Conservation (phyloP, 2,329 filamentous ascomycete species). For the Chalaropsis thielavioides region DNA sequence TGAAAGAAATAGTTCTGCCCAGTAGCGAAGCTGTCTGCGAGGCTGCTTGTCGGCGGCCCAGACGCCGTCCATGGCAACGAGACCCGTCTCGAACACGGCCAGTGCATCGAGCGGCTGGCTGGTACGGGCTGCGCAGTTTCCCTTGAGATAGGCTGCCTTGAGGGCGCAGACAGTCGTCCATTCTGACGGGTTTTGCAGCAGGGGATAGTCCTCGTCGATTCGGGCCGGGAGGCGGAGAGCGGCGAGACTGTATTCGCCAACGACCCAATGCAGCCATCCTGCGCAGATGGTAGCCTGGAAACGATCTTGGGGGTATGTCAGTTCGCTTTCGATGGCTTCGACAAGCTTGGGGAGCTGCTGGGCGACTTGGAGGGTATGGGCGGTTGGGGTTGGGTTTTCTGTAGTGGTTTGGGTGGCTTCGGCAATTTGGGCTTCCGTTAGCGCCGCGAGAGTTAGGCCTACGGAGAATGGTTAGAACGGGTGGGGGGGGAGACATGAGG, state of each 20-base stretch:
- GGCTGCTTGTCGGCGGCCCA: conserved; percentile 35
- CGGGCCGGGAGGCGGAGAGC: conserved; percentile 47
- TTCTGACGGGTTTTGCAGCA: conserved; percentile 42
- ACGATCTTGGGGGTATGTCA: conserved; percentile 38
- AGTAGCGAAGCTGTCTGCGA: conserved; percentile 54
- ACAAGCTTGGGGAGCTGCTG: conserved; percentile 37
- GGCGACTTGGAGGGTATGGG: conserved; percentile 32
- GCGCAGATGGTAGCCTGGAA: conserved; percentile 74
- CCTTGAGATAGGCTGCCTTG: conserved; percentile 65
- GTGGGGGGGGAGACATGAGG: background rate
- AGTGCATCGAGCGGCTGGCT: conserved; percentile 44
- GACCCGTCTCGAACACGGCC: conserved; percentile 48
- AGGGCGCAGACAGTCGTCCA: conserved; percentile 76
- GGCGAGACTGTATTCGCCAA: conserved; percentile 53
- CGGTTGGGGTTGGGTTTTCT: conserved; percentile 31
- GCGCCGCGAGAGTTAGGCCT: conserved; percentile 58
- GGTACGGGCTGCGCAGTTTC: conserved; percentile 42
- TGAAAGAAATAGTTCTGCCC: conserved; percentile 65
- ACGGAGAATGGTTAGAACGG: conserved; percentile 18
- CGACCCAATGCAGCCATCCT: conserved; percentile 71
- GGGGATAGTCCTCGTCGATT: conserved; percentile 40
- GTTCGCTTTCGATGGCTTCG: conserved; percentile 44
- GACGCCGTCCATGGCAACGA: conserved; percentile 45
- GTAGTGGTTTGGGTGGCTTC: conserved; percentile 31
- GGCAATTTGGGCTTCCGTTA: conserved; percentile 51